Evolutionary conservation across 441 rosid species (phyloP).

Genomic region (Melastoma candidum): DNA sequence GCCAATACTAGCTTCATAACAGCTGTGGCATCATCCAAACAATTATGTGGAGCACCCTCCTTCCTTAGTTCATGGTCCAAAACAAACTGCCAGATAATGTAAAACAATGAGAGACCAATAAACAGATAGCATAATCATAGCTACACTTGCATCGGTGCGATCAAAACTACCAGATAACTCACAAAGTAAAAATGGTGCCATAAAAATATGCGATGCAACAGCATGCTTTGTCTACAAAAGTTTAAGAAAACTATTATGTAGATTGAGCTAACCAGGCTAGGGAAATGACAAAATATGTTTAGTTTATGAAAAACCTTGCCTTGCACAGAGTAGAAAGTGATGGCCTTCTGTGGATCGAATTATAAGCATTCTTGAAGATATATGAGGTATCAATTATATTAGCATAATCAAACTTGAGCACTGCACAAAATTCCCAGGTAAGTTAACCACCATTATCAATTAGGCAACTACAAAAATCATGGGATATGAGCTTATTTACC

Average conservation of each 20-base stretch:
- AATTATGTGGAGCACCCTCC: slow-evolving; percentile 65
- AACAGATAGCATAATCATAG: no score
- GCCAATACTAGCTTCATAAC: slow-evolving; percentile 90
- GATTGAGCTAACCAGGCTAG: no score
- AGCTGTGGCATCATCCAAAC: slow-evolving; percentile 74
- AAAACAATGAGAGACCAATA: slow-evolving; percentile 1
- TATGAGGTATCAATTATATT: slow-evolving; percentile 77
- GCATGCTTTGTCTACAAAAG: no score
- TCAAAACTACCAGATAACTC: no score
- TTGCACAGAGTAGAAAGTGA: slow-evolving; percentile 72
- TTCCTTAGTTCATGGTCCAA: slow-evolving; percentile 62
- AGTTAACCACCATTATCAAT: neutral
- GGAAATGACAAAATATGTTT: no score
- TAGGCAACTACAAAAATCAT: neutral
- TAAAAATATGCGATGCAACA: no score
- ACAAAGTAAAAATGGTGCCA: no score
- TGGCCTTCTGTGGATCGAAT: slow-evolving; percentile 24
- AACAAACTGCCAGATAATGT: slow-evolving; percentile 34
- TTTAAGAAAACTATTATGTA: no score
- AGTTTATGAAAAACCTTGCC: slow-evolving; percentile 29
- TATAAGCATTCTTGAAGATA: slow-evolving; percentile 44
- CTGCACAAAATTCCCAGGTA: slow-evolving; percentile 30
- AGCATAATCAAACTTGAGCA: slow-evolving; percentile 71
- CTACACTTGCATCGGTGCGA: no score
- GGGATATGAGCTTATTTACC: slow-evolving; percentile 27